Evolutionary conservation across 495 filamentous ascomycete species (phyloP).

Genomic region (Aspergillus steynii): DNA sequence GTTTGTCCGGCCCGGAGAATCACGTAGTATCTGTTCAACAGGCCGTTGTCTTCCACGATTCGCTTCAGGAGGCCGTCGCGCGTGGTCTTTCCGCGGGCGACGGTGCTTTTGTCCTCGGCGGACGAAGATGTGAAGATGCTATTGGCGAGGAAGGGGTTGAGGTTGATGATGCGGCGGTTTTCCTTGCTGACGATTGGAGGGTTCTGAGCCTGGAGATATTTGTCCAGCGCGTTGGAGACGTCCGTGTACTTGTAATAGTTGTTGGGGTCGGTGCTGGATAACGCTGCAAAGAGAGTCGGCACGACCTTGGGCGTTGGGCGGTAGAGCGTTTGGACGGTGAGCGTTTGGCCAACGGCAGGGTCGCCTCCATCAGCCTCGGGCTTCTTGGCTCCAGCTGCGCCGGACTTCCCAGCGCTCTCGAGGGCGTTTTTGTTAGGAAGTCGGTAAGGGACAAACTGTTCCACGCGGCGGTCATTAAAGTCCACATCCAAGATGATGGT

Average conservation of each 20-base stretch:
- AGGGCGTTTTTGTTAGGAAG: slow-evolving; percentile 49
- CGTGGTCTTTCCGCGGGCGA: slow-evolving; percentile 59
- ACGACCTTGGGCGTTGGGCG: slow-evolving; percentile 57
- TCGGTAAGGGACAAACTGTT: slow-evolving; percentile 62
- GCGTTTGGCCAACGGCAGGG: slow-evolving; percentile 55
- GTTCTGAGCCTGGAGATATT: slow-evolving; percentile 52
- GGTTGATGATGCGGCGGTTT: slow-evolving; percentile 64
- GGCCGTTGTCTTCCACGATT: slow-evolving; percentile 49
- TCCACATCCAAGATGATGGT: slow-evolving; percentile 67
- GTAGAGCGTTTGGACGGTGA: slow-evolving; percentile 56
- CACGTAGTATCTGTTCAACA: slow-evolving; percentile 51
- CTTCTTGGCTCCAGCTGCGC: slow-evolving; percentile 40
- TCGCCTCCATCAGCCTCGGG: slow-evolving; percentile 43
- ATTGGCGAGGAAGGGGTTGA: slow-evolving; percentile 65
- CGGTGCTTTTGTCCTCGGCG: slow-evolving; percentile 54
- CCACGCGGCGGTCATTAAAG: slow-evolving; percentile 56
- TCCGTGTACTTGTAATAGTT: slow-evolving; percentile 56
- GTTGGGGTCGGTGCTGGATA: slow-evolving; percentile 42
- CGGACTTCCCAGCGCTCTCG: slow-evolving; percentile 34
- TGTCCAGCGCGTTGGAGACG: slow-evolving; percentile 39
- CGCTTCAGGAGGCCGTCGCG: slow-evolving; percentile 65
- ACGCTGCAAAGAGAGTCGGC: slow-evolving; percentile 53
- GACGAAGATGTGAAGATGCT: slow-evolving; percentile 54
- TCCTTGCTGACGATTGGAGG: slow-evolving; percentile 54
- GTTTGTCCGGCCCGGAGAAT: slow-evolving; percentile 58